Evolutionary conservation across 352 stramenopile genomes (phyloP), one percentile per base, ranked within the genome.

Genomic region (Pythium brachiatum): DNA sequence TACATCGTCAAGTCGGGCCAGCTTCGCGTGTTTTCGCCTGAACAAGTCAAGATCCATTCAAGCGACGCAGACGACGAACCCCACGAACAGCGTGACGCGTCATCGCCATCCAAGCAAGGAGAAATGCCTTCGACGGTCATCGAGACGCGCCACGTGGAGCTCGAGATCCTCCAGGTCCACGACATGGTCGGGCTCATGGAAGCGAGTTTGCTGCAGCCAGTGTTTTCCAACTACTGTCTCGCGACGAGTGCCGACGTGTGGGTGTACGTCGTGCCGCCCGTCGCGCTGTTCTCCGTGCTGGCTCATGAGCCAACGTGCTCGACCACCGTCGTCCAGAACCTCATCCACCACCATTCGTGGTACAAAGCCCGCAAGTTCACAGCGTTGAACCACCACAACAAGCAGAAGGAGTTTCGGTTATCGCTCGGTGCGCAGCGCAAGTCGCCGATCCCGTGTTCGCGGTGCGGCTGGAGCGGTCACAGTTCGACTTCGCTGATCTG

Each of bases 381-480:
- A 55, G 76, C 78, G 21, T 44, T 87, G 48, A 85, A 85, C 46
- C 80, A 81, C 47, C 71, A 79, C 66, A 88, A 85, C 53, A 74
- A 41, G n/a, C 57, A 73, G 44, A 65, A 50, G 25, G 79, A 79
- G 23, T 69, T 73, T 50, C 66, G 64, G 34, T 44, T 89, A 7
- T 79, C 76, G 31, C 48, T 78, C 9, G 64, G 68, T 31, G 62
- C 71, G 16, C 78, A 89, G 43, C 72, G 72, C 47, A 74, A 78
- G 29, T 81, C 76, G 16, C 70, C 76, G 51, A 60, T 89, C 18
- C 66, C 67, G 23, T 89, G 78, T 36, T 84, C 78, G 9, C 74
- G 80, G 2, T 89, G 80, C 32, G 80, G 80, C 18, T 80, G 75
- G 70, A 66, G 73, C 8, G 78, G 80, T 0, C 80, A 89, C 29